These are phyloP conservation scores for Hydrangea macrophylla DNA, from an alignment of 148 eudicot genomes.

Conservation along the genomic window DNA sequence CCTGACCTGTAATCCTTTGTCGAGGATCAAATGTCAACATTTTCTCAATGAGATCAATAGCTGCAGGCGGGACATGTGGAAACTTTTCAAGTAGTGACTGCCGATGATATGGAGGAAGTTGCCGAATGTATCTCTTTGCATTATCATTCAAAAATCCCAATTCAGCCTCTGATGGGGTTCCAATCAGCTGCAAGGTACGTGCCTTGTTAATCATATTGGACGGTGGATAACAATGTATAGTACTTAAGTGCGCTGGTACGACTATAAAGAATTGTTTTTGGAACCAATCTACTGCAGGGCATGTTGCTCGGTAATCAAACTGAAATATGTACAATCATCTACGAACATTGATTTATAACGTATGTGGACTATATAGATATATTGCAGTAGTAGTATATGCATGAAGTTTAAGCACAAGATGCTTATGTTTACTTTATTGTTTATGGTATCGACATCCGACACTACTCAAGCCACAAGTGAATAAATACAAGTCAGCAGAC, in stretches of 20 bases:
- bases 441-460: background rate
- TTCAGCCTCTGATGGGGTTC: slow-evolving; percentile 90
- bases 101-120: slow-evolving; percentile 63
- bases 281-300: background rate
- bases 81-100: slow-evolving; percentile 85
- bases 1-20: slow-evolving; percentile 79
- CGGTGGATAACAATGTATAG: background rate
- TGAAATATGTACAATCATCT: background rate
- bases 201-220: background rate
- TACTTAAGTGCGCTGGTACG: background rate
- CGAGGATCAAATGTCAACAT: slow-evolving; percentile 97
- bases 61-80: slow-evolving; percentile 75
- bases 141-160: slow-evolving; percentile 83
- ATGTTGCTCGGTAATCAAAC: background rate
- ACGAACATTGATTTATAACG: background rate
- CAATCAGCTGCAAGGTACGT: slow-evolving; percentile 50
- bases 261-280: background rate
- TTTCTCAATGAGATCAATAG: slow-evolving; percentile 91
- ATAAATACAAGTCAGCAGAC: too few species aligned
- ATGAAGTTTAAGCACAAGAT: background rate
- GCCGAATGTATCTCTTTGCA: slow-evolving; percentile 89
- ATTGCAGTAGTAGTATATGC: background rate
- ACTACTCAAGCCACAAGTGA: background rate
- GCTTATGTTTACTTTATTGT: background rate
- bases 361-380: background rate